Percentiles rank a stretch among this genome's conserved stretches.
Evolutionary conservation across 2,329 filamentous ascomycete species (phyloP).

Genomic region (Orbilia quercus): DNA sequence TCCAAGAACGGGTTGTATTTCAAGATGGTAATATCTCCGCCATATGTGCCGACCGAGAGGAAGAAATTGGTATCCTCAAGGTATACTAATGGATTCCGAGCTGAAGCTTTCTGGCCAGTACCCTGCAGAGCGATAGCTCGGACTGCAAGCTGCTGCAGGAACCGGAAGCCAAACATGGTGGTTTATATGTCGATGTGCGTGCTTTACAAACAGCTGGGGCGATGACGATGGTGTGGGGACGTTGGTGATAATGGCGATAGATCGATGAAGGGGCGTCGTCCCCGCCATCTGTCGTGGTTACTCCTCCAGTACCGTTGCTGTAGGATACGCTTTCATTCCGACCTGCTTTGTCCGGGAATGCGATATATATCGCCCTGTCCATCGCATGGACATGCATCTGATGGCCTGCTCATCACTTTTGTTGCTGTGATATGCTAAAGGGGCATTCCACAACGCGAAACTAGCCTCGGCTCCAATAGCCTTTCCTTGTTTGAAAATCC

Average conservation of each 20-base stretch:
- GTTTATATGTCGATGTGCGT: background rate
- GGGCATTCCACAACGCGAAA: conserved; percentile 3
- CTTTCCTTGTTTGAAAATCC: too few relatives aligned
- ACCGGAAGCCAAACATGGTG: conserved; percentile 38
- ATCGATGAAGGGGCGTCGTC: too few relatives aligned
- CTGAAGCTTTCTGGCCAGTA: background rate
- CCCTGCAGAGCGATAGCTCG: conserved; percentile 22
- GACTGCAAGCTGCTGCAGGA: conserved; percentile 28
- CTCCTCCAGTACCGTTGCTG: background rate
- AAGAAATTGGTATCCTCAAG: conserved; percentile 12
- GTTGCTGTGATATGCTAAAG: conserved; percentile 2
- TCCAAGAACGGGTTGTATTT: conserved; percentile 38
- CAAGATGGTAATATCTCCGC: conserved; percentile 43
- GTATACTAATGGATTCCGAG: conserved; percentile 4
- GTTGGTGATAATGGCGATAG: too few relatives aligned
- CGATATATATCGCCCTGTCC: background rate
- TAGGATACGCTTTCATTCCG: conserved; percentile 29
- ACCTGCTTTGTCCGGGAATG: conserved; percentile 16
- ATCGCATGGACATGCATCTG: too few relatives aligned
- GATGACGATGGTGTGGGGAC: background rate
- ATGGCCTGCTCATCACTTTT: background rate
- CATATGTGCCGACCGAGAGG: conserved; percentile 40
- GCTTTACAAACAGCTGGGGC: background rate
- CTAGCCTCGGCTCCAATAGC: conserved; percentile 17
- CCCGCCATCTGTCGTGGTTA: background rate